Percentiles rank a stretch among this genome's conserved stretches.
Evolutionary conservation across 1,284 basidiomycete species (phyloP).

Genomic region (Thecaphora thlaspeos): DNA sequence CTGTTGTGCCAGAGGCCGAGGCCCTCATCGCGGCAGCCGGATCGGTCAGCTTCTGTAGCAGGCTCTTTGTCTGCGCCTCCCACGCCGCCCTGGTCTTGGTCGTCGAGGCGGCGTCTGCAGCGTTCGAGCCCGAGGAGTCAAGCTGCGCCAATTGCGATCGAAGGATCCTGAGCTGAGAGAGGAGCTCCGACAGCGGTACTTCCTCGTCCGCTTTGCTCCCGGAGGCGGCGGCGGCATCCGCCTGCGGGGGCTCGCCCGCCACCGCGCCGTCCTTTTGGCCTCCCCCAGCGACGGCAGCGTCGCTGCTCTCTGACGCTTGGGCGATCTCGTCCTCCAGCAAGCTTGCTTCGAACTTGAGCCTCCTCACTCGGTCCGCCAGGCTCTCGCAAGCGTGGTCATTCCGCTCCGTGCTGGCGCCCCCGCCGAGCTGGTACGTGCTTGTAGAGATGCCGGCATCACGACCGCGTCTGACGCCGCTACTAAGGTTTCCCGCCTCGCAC

Average conservation of each 20-base stretch:
- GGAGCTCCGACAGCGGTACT: slow-evolving; percentile 3
- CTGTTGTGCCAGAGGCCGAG: too few species aligned
- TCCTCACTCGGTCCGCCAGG: slow-evolving; percentile 19
- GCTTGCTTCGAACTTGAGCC: slow-evolving; percentile 32
- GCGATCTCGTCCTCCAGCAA: slow-evolving; percentile 27
- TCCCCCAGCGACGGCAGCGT: too few species aligned
- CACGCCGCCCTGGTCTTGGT: background rate
- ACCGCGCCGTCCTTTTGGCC: background rate
- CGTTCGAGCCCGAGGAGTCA: background rate
- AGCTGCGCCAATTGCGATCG: slow-evolving; percentile 20
- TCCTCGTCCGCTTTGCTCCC: background rate
- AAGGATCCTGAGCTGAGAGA: slow-evolving; percentile 21
- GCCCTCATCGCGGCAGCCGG: background rate
- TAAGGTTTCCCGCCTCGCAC: background rate
- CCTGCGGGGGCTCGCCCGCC: too few species aligned
- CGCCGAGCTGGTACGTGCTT: slow-evolving; percentile 16
- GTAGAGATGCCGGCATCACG: slow-evolving; percentile 33
- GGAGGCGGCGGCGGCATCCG: background rate
- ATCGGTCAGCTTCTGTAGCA: background rate
- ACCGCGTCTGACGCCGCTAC: background rate
- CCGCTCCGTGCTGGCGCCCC: background rate
- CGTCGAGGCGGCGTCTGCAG: background rate
- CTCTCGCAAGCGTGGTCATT: slow-evolving; percentile 6
- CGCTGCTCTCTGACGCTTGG: background rate
- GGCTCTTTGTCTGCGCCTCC: background rate